Evolutionary conservation across 2,329 filamentous ascomycete species (phyloP), one percentile per base, ranked within the genome.

Genomic region (Aureobasidium sp.): DNA sequence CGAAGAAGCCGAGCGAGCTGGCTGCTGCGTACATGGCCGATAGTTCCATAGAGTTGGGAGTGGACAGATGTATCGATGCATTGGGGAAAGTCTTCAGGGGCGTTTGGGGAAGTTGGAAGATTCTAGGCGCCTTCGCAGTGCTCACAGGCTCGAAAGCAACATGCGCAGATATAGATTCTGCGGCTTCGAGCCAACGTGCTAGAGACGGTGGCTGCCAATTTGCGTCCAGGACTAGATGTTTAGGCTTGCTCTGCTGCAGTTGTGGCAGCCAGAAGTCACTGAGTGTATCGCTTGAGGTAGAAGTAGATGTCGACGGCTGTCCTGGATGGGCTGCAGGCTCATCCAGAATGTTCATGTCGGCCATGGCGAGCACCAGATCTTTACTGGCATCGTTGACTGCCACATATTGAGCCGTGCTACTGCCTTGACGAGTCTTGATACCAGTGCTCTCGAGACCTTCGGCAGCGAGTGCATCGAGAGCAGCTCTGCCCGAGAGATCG

Each of bases 91-190:
- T 74, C 30, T 15, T 62, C 29, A 67, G 60, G 9, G 60, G 49
- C 25, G 64, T 65, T 25, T 16, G 73, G 71, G 39, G 77, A 62
- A 16, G 71, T 66, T 32, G 75, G 75, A 94, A 95, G 6, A 92
- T 78, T 9, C 85, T 81, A 50, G 81, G 78, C 4, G 90, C 84
- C 77, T 97, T 99, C 63, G 84, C 85, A 1, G 83, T 85, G 1
- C 90, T 96, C 7, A 97, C 94, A 1, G 94, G 93, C 74, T 97
- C 94, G 69, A 93, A 96, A 13, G 89, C 88, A 6, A 92, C 81
- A 25, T 79, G 81, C 16, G 83, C 81, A 5, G 77, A 73, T 62
- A 83, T 76, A 2, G 78, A 71, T 63, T 83, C 84, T 47, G 81
- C 86, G 42, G 84, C 77, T n/a, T 75, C 69, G 44, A 92, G 76